These are phyloP conservation scores for Boletus tomentosulus DNA, from an alignment of 768 basidiomycete species.

Conservation along the genomic window DNA sequence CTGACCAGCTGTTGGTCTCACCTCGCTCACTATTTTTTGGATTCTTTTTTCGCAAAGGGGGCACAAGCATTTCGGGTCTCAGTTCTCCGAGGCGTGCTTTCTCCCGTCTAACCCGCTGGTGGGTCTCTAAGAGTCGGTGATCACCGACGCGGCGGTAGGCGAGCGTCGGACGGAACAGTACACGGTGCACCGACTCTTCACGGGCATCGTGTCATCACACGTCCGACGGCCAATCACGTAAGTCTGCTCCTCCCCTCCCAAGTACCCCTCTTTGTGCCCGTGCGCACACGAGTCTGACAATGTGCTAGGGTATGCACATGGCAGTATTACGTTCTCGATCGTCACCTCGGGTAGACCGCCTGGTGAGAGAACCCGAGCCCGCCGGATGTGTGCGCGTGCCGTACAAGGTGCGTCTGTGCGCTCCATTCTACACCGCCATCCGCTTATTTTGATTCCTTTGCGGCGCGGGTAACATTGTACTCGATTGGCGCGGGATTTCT, in stretches of 20 bases:
- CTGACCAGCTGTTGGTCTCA: not conserved
- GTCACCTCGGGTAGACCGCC: not conserved
- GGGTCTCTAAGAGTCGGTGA: too few species aligned
- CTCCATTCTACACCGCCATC: not conserved
- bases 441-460: not conserved
- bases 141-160: too few species aligned
- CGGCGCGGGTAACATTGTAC: not conserved
- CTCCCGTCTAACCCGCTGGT: not conserved
- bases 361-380: not conserved
- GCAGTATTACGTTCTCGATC: too few species aligned
- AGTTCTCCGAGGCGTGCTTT: not conserved
- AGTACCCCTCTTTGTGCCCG: not conserved
- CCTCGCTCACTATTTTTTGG: not conserved
- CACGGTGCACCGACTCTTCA: not conserved
- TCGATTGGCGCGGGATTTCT: not conserved
- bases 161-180: not conserved
- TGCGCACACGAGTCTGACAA: not conserved
- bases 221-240: not conserved
- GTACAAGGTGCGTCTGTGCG: not conserved
- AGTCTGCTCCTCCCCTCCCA: not conserved
- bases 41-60: too few species aligned
- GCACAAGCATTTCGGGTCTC: too few species aligned
- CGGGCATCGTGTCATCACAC: not conserved
- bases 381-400: not conserved
- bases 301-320: not conserved